These are phyloP conservation scores for Irpex rosettiformis DNA, from an alignment of 1,284 basidiomycete species.

Conservation along the genomic window DNA sequence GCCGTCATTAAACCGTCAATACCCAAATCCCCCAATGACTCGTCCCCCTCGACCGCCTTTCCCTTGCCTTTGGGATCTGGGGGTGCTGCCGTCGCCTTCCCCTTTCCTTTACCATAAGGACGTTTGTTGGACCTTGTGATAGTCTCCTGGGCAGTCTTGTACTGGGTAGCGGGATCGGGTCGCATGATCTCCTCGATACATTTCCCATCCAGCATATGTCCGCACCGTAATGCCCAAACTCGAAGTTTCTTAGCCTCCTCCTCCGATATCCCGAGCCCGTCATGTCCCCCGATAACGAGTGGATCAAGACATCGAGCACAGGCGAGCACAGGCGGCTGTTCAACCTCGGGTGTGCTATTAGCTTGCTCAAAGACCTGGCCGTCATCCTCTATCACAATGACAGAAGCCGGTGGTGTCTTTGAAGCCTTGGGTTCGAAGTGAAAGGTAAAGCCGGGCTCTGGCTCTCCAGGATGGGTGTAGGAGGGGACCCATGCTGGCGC, in stretches of 20 bases:
- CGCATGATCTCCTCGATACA: conserved; percentile 56
- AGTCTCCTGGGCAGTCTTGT: conserved; percentile 3
- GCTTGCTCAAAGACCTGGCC: conserved; percentile 19
- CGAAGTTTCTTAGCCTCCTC: conserved; percentile 37
- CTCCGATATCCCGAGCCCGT: conserved; percentile 14
- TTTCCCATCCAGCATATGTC: conserved; percentile 74
- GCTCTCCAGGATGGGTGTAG: conserved; percentile 59
- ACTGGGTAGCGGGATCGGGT: conserved; percentile 30
- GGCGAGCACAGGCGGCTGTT: conserved; percentile 38
- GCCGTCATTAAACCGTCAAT: conserved; percentile 6
- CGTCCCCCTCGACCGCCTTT: conserved; percentile 15
- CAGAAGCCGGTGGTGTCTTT: conserved; percentile 13
- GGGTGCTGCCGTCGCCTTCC: not conserved
- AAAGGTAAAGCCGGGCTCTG: conserved; percentile 57
- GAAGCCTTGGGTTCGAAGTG: conserved; percentile 47
- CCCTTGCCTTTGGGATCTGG: conserved; percentile 25
- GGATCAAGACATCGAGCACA: conserved; percentile 62
- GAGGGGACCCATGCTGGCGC: conserved; percentile 40
- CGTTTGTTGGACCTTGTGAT: not conserved
- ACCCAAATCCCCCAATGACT: not conserved
- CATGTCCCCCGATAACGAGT: conserved; percentile 37
- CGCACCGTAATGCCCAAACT: conserved; percentile 70
- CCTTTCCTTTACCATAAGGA: conserved; percentile 39
- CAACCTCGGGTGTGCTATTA: conserved; percentile 28
- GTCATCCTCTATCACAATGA: conserved; percentile 30